Conservation (phyloP, 2,329 filamentous ascomycete species). For the Epichloe aotearoae region DNA sequence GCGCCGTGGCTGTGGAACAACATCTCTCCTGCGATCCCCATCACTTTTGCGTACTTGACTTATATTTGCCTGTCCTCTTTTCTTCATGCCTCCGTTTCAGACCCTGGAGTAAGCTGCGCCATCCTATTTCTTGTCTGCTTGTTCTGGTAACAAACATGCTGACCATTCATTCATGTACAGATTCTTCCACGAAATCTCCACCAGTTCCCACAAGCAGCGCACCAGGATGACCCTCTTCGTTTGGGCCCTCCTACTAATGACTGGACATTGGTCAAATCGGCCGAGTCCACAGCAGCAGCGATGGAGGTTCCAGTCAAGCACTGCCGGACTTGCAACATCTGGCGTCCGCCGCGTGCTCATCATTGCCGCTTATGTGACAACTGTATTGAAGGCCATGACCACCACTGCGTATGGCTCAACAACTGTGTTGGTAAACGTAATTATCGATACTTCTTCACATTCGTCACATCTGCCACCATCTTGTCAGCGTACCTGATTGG, state of each 20-base stretch:
- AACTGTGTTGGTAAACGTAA: conserved; percentile 95
- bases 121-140: too few relatives aligned
- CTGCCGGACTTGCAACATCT: conserved; percentile 94
- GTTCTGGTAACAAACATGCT: background rate
- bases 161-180: conserved; percentile 27
- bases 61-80: conserved; percentile 89
- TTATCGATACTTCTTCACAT: conserved; percentile 95
- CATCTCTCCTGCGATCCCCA: conserved; percentile 76
- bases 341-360: conserved; percentile 89
- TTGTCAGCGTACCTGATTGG: conserved; percentile 64
- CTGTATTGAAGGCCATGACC: conserved; percentile 92
- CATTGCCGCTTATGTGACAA: conserved; percentile 96
- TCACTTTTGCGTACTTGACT: conserved; percentile 83
- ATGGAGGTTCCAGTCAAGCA: conserved; percentile 99
- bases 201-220: conserved; percentile 62
- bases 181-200: conserved; percentile 89
- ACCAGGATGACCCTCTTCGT: conserved; percentile 67
- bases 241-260: conserved; percentile 79
- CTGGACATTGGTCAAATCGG: conserved; percentile 83
- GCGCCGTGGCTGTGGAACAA: conserved; percentile 78
- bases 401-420: conserved; percentile 98
- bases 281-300: conserved; percentile 60
- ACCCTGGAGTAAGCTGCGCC: conserved; percentile 65
- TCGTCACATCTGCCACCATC: conserved; percentile 67
- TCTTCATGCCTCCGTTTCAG: conserved; percentile 78